Evolutionary conservation across 2,329 filamentous ascomycete species (phyloP), one percentile per base, ranked within the genome.

Genomic region (Dryadomyces quercus-mongolicae): DNA sequence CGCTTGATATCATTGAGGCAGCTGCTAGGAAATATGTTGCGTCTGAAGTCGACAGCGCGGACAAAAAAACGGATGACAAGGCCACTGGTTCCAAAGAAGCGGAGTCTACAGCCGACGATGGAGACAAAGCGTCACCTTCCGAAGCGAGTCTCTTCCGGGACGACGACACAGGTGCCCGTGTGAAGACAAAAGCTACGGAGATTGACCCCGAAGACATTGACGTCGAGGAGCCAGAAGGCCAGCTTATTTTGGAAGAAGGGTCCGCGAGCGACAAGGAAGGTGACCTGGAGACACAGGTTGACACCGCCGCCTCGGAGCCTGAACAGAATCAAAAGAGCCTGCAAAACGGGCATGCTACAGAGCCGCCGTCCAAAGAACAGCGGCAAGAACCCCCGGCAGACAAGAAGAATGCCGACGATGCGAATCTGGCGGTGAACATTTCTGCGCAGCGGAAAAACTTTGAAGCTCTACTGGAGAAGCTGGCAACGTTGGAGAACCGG

Each of bases 11-110:
- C 18, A 75, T 82, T 38, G 71, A 74, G 55, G 68, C 68, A 42
- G 79, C 77, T 3, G 72, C 77, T 0, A 70, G 68, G 48, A 73
- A 74, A 54, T 82, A 78, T 54, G 64, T 81, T 1, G 68, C 70
- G 8, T 67, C 18, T 6, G 48, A 51, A 16, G 4, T 12, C n/a
- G 48, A 48, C 7, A 10, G 16, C 2, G 18, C 21, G 3, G 13
- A 31, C 21, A 36, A 13, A 7, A 16, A 18, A 2, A 7, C n/a
- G 2, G 15, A 22, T 3, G 18, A 6, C 22, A 15, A 36, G 9
- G 31, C 34, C 20, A 38, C n/a, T 3, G 49, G 40, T 20, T 40
- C 36, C 36, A 40, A 40, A 9, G 36, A 40, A 13, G 36, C 15
- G 8, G 36, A 16, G 8, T 9, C 25, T 31, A 8, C 43, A n/a